Conservation (phyloP, 495 filamentous ascomycete genomes). For the Amniculicola lignicola region DNA sequence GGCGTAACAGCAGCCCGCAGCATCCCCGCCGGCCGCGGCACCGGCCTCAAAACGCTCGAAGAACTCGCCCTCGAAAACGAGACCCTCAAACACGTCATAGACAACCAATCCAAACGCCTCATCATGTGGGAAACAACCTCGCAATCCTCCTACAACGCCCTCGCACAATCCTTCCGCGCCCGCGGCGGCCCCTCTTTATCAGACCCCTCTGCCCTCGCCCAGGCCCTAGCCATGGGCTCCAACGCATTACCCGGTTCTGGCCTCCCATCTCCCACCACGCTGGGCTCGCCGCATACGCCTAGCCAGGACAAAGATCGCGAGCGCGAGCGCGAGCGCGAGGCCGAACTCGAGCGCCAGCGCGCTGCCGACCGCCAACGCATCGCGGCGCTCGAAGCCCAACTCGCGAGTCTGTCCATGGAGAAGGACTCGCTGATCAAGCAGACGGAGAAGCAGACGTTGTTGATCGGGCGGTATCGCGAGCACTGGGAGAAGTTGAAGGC, state of each 20-base stretch:
- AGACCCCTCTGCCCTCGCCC: slow-evolving; percentile 20
- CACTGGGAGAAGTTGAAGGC: slow-evolving; percentile 84
- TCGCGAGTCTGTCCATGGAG: slow-evolving; percentile 43
- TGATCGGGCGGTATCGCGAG: slow-evolving; percentile 67
- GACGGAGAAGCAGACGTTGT: slow-evolving; percentile 65
- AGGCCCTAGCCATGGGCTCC: slow-evolving; percentile 14
- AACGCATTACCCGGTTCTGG: slow-evolving; percentile 2
- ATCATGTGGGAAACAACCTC: slow-evolving; percentile 82
- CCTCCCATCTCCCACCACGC: slow-evolving; percentile 30
- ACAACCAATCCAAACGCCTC: slow-evolving; percentile 73
- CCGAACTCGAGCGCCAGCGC: neutral
- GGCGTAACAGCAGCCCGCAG: slow-evolving; percentile 18
- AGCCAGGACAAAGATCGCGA: neutral
- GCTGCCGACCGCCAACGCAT: slow-evolving; percentile 43
- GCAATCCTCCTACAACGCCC: slow-evolving; percentile 72
- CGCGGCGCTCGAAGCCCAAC: slow-evolving; percentile 56
- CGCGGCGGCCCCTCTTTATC: slow-evolving; percentile 2
- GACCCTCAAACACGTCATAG: slow-evolving; percentile 67
- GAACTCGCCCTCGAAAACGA: slow-evolving; percentile 81
- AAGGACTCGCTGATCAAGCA: slow-evolving; percentile 53
- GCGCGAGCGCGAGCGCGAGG: too few species aligned
- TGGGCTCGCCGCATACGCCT: neutral
- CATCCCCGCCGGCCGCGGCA: slow-evolving; percentile 37
- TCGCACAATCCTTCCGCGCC: slow-evolving; percentile 74
- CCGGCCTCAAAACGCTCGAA: slow-evolving; percentile 62